Conservation (phyloP, 805 yeast genomes). For the Starmerella vaccinii region DNA sequence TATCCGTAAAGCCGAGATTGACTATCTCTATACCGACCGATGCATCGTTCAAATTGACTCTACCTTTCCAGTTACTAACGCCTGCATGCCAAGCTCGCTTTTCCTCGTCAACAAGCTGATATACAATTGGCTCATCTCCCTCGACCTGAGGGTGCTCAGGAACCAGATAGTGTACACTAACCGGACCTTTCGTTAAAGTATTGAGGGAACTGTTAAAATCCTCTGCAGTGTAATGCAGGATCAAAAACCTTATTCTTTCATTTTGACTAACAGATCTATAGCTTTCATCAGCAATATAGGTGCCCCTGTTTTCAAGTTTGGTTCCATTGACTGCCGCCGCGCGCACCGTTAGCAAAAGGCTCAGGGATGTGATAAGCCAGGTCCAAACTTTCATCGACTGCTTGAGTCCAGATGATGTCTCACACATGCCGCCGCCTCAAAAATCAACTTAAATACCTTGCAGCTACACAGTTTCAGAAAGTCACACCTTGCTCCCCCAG, state of each 20-base stretch:
- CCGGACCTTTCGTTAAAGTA: neutral
- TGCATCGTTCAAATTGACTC: neutral
- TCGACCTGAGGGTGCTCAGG: constrained; percentile 1
- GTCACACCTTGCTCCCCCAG: too few relatives aligned
- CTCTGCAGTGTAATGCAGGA: constrained; percentile 1
- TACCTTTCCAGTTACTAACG: constrained; percentile 2
- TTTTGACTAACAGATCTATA: neutral
- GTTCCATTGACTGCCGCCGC: neutral
- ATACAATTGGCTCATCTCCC: neutral
- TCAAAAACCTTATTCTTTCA: neutral
- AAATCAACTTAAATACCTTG: too few relatives aligned
- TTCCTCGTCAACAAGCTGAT: neutral
- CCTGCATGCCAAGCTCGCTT: constrained; percentile 3
- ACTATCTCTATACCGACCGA: constrained; percentile 1
- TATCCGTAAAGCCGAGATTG: neutral
- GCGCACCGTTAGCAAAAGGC: neutral
- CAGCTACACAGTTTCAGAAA: too few relatives aligned
- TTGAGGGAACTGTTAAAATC: neutral
- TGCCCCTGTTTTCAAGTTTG: neutral
- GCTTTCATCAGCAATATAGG: neutral
- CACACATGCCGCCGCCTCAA: too few relatives aligned
- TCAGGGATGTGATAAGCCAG: neutral
- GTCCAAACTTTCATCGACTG: neutral
- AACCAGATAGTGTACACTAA: neutral
- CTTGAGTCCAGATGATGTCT: too few relatives aligned